phyloP scores from a whole-genome alignment of 495 filamentous ascomycete species.

The Aspergillus homomorphus region DNA sequence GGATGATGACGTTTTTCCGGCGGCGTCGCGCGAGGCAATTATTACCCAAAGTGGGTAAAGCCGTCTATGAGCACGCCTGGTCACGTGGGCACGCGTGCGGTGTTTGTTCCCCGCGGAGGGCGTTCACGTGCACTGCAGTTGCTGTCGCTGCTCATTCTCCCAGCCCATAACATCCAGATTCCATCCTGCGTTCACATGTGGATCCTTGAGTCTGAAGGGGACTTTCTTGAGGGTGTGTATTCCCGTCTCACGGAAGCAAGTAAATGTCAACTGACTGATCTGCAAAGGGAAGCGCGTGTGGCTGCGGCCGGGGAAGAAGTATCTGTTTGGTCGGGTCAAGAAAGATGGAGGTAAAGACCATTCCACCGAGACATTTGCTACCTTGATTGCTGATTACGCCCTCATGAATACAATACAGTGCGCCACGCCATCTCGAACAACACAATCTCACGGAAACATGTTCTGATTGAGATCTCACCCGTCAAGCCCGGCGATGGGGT shows the following conservation, averaged over 20 bases:
- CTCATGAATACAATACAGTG: constrained; percentile 32
- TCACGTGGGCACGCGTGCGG: constrained; percentile 42
- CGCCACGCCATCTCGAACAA: constrained; percentile 61
- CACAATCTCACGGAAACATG: constrained; percentile 84
- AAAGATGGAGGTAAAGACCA: constrained; percentile 41
- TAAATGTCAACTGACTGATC: constrained; percentile 17
- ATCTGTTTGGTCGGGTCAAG: constrained; percentile 69
- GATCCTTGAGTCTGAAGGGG: constrained; percentile 47
- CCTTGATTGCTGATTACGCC: constrained; percentile 16
- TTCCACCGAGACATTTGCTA: constrained; percentile 14
- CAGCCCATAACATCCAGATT: not conserved
- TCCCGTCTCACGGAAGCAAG: not conserved
- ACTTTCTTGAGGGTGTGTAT: constrained; percentile 38
- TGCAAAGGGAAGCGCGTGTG: constrained; percentile 68
- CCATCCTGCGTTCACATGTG: constrained; percentile 32
- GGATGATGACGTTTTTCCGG: not conserved
- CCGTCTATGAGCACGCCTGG: constrained; percentile 22
- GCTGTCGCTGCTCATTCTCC: not conserved
- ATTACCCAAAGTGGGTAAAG: constrained; percentile 22
- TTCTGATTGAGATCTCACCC: constrained; percentile 67
- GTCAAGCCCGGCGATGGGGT: constrained; percentile 71
- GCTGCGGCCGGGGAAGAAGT: constrained; percentile 78
- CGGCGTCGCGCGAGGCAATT: constrained; percentile 1
- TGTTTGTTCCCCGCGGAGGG: not conserved
- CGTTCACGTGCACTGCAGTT: constrained; percentile 20